A percentile compares a stretch with the other conserved stretches of the same genome.
Conservation (phyloP, 495 filamentous ascomycete genomes). For the Penicillium subrubescens region DNA sequence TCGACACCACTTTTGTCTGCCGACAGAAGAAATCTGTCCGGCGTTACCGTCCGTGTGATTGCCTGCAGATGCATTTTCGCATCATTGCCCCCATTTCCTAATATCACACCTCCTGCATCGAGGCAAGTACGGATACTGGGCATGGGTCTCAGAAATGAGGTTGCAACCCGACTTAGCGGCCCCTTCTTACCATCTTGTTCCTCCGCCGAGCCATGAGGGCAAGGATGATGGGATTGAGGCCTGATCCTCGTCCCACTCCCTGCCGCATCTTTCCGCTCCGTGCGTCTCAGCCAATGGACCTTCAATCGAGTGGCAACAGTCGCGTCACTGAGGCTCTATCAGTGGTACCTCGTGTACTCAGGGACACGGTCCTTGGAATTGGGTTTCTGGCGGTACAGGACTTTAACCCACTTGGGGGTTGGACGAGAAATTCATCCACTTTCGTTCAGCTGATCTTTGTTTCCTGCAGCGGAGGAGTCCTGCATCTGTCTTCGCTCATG, state of each 20-base stretch:
- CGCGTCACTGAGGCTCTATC: constrained; percentile 33
- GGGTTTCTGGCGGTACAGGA: constrained; percentile 21
- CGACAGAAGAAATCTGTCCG: constrained; percentile 17
- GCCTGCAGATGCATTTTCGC: constrained; percentile 23
- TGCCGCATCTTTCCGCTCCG: constrained; percentile 29
- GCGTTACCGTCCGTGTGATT: constrained; percentile 30
- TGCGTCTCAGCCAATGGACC: constrained; percentile 31
- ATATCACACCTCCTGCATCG: constrained; percentile 20
- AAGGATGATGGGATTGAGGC: constrained; percentile 26
- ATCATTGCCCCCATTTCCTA: constrained; percentile 15
- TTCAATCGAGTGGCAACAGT: constrained; percentile 26
- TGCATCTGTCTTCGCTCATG: constrained; percentile 47
- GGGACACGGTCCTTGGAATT: constrained; percentile 31
- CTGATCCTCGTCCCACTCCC: constrained; percentile 24
- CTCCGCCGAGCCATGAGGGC: constrained; percentile 20
- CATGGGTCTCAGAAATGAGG: constrained; percentile 25
- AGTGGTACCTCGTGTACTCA: constrained; percentile 38
- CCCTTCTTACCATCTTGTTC: constrained; percentile 6
- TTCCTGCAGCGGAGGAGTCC: constrained; percentile 49
- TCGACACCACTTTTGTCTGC: constrained; percentile 14
- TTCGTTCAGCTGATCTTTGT: constrained; percentile 52
- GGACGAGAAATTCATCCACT: constrained; percentile 29
- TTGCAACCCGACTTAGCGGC: constrained; percentile 30
- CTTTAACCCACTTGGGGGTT: constrained; percentile 16
- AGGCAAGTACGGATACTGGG: constrained; percentile 18